phyloP scores from a whole-genome alignment of 73 alveolate species.

The Breviolum minutum region DNA sequence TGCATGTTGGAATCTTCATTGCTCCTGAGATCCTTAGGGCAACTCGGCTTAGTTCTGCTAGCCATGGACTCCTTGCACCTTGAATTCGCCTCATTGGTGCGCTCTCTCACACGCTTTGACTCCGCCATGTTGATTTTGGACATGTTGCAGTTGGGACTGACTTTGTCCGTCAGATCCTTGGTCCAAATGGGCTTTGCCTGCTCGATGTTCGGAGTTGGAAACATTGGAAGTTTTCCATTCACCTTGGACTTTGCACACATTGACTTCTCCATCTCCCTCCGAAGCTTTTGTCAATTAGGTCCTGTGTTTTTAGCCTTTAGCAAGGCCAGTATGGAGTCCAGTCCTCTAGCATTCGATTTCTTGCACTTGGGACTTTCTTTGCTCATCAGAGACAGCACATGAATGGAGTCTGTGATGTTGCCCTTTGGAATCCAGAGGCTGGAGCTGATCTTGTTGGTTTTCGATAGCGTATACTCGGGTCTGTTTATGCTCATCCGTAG shows the following conservation, averaged over 20 bases:
- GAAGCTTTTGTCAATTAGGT: constrained; percentile 14
- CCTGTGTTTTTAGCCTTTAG: neutral
- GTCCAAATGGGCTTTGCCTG: neutral
- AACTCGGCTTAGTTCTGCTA: neutral
- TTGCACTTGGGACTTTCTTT: constrained; percentile 15
- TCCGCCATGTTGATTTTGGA: neutral
- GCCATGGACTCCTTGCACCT: constrained; percentile 3
- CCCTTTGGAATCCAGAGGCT: neutral
- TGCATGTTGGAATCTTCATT: neutral
- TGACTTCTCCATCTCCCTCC: neutral
- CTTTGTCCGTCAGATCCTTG: neutral
- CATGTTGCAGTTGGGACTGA: neutral
- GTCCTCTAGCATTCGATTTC: neutral
- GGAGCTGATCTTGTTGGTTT: neutral
- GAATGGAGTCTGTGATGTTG: neutral
- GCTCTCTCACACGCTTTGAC: neutral
- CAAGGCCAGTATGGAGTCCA: neutral
- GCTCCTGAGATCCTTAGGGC: neutral
- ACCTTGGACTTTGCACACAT: neutral
- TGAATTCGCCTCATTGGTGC: neutral
- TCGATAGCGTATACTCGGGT: constrained; percentile 14
- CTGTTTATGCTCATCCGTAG: neutral
- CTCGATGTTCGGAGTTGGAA: neutral
- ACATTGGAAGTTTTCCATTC: constrained; percentile 17
- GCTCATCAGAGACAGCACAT: neutral